These are phyloP conservation scores for Trichoderma afroharzianum DNA, from an alignment of 2,329 filamentous ascomycete species.

Conservation along the genomic window DNA sequence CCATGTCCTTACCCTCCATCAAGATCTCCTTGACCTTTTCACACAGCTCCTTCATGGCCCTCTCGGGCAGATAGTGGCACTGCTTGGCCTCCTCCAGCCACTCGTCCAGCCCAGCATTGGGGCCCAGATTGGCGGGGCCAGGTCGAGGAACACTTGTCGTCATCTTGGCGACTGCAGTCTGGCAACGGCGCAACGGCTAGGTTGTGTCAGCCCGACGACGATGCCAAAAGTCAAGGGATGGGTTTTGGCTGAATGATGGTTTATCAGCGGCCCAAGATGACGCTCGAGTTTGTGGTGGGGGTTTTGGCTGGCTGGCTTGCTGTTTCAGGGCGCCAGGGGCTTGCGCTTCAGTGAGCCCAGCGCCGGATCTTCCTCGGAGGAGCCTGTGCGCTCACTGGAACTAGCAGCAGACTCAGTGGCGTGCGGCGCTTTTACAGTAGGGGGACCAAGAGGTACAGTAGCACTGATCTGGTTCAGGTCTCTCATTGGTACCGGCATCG, in stretches of 20 bases:
- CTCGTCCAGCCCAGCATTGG: slow-evolving; percentile 85
- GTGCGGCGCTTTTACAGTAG: neutral
- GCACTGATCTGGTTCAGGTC: neutral
- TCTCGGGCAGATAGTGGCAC: slow-evolving; percentile 93
- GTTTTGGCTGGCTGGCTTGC: neutral
- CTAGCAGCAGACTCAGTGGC: neutral
- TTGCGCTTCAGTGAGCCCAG: slow-evolving; percentile 10
- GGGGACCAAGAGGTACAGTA: too few species aligned
- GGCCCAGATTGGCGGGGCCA: slow-evolving; percentile 79
- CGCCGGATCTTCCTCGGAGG: slow-evolving; percentile 21
- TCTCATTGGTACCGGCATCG: neutral
- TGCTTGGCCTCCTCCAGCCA: slow-evolving; percentile 96
- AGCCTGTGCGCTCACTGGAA: neutral
- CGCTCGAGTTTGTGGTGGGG: slow-evolving; percentile 23
- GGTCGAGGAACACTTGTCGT: slow-evolving; percentile 71
- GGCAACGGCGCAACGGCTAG: slow-evolving; percentile 21
- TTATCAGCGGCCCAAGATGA: slow-evolving; percentile 16
- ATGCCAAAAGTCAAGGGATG: slow-evolving; percentile 13
- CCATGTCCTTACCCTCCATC: slow-evolving; percentile 78
- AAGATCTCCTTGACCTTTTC: slow-evolving; percentile 98
- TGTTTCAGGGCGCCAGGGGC: slow-evolving; percentile 13
- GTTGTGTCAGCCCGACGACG: slow-evolving; percentile 14
- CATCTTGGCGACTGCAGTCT: slow-evolving; percentile 16
- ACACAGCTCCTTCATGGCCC: slow-evolving; percentile 97
- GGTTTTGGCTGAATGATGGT: neutral